Conservation (phyloP, 2,329 filamentous ascomycete genomes). For the Cercospora sp. region DNA sequence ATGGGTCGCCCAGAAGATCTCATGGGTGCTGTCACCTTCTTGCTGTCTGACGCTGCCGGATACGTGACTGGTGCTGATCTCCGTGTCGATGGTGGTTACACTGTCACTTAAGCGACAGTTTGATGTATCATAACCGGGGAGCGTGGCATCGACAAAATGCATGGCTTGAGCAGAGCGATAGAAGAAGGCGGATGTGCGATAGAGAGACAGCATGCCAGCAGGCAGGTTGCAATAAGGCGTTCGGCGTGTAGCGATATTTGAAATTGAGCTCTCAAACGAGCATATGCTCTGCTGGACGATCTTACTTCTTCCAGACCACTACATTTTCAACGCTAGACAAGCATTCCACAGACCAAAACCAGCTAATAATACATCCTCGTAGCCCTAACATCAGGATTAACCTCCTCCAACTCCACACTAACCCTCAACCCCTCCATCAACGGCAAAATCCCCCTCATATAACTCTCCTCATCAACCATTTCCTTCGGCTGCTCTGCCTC, state of each 20-base stretch:
- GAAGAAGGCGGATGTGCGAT: background rate
- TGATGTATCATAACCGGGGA: background rate
- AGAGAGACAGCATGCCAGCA: background rate
- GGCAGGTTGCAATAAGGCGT: background rate
- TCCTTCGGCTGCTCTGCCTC: slow-evolving; percentile 33
- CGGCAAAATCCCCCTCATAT: slow-evolving; percentile 42
- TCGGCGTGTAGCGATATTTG: background rate
- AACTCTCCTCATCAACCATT: slow-evolving; percentile 40
- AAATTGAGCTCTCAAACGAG: background rate
- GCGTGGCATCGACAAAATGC: background rate
- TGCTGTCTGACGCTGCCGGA: slow-evolving; percentile 73
- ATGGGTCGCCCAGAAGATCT: slow-evolving; percentile 91
- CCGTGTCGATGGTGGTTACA: slow-evolving; percentile 48
- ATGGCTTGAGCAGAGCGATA: background rate
- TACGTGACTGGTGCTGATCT: slow-evolving; percentile 63
- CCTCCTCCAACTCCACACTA: slow-evolving; percentile 41
- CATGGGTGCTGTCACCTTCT: slow-evolving; percentile 87
- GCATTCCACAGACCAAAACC: no score
- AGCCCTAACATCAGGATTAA: slow-evolving; percentile 41
- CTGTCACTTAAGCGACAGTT: slow-evolving; percentile 37
- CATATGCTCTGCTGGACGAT: background rate
- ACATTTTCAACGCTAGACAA: no score
- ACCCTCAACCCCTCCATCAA: slow-evolving; percentile 39
- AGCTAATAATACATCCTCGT: slow-evolving; percentile 25
- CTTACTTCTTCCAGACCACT: no score